Base-by-base conservation (phyloP, 768 basidiomycete genomes). In the Termitomyces sp. region DNA sequence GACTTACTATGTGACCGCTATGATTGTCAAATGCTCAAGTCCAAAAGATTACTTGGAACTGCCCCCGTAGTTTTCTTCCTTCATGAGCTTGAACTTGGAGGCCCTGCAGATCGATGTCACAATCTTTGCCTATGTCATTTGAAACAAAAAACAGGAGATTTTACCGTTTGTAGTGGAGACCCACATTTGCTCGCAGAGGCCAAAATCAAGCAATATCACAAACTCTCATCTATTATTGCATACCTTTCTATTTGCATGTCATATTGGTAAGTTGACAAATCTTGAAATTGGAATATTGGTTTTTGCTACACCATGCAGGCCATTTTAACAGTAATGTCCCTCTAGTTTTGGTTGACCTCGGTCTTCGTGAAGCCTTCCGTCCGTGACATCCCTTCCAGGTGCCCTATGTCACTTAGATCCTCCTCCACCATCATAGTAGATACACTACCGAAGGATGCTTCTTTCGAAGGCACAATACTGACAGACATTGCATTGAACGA, bases 331-430 rank as follows among this genome's bases (percentile, higher is more conserved):
- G 16, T 32, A 41, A 17, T 39, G 28, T 17, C 37, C 3, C 35
- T 46, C 0, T 52, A 42, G 55, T 60, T 48, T 14, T 27, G 23
- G 10, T 43, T 57, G 12, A 51, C 56, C 27, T 45, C 52, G 34
- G 50, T 49, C 7, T 40, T 42, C 19, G 19, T 42, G 19, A 57
- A 52, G 17, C 56, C 56, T 32, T 56, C 59, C 17, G 43, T 57
- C 7, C 39, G 56, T 51, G 25, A 54, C 39, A 16, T 16, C 0
- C 16, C 27, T 37, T 27, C 28, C 11, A 19, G 5, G 19, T 1
- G 19, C 8, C 14, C 10, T 14, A 3, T 23, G 9, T 43, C 43
- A 27, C 12, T 43, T 37, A 39, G 34, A 42, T 60, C 40, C 21
- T n/a, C 44, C 3, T 46, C 52, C 16, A 56, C 48, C 9, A 30